phyloP scores from a whole-genome alignment of 73 alveolate genomes.

The Tetrahymena elliotti region DNA sequence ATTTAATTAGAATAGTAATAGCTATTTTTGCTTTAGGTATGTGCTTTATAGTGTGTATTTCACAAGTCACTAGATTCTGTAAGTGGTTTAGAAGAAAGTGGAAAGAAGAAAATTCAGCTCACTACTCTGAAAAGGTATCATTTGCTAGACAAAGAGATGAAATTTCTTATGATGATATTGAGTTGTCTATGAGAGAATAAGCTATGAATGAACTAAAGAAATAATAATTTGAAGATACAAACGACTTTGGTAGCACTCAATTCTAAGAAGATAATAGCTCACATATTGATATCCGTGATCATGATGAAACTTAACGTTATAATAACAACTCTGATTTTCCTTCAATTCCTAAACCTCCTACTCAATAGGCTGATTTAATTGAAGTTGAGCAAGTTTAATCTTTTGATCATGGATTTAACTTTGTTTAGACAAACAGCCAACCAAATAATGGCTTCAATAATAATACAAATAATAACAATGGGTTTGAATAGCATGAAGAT shows the following conservation, averaged over 20 bases:
- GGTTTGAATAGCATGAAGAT: not conserved
- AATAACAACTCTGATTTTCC: not conserved
- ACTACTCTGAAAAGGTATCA: not conserved
- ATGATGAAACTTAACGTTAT: not conserved
- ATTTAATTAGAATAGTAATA: not conserved
- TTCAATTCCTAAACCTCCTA: not conserved
- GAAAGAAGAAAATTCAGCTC: not conserved
- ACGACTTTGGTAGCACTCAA: not conserved
- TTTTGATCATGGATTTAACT: not conserved
- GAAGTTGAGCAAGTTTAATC: not conserved
- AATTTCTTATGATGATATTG: not conserved
- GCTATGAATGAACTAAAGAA: not conserved
- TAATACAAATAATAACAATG: not conserved
- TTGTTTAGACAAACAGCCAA: not conserved
- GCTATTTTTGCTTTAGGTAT: not conserved
- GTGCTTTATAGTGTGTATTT: not conserved
- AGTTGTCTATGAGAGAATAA: not conserved
- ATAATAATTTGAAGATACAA: not conserved
- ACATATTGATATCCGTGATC: not conserved
- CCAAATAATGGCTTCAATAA: not conserved
- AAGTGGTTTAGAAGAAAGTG: not conserved
- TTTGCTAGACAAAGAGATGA: not conserved
- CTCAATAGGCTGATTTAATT: not conserved
- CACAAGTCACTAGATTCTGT: not conserved
- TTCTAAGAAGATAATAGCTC: not conserved